Conservation (phyloP, 2,329 filamentous ascomycete species). For the Neospermospora avenae region DNA sequence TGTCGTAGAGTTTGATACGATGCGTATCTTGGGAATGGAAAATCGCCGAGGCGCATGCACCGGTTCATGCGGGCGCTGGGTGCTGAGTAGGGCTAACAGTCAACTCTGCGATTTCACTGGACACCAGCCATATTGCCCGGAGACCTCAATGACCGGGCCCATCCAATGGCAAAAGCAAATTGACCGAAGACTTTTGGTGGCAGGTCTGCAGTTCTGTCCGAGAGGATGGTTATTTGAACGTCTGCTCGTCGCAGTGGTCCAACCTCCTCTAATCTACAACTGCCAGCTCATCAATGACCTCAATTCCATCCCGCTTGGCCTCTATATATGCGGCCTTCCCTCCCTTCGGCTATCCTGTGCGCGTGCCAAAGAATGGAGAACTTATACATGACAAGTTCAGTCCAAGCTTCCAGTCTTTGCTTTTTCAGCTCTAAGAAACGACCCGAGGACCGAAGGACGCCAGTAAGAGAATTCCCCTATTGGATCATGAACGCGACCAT, state of each 20-base stretch:
- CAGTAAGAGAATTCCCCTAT: too few species aligned
- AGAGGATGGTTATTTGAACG: slow-evolving; percentile 25
- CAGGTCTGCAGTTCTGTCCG: slow-evolving; percentile 7
- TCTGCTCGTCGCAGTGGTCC: slow-evolving; percentile 26
- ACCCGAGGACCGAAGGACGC: neutral
- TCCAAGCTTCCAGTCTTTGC: neutral
- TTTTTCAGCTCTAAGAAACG: neutral
- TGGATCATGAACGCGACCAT: neutral
- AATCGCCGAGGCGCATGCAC: slow-evolving; percentile 27
- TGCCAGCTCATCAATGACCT: slow-evolving; percentile 32
- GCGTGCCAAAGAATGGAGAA: neutral
- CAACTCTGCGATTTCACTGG: slow-evolving; percentile 26
- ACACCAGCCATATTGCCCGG: slow-evolving; percentile 17
- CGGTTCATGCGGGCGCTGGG: slow-evolving; percentile 21
- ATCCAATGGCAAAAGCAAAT: slow-evolving; percentile 20
- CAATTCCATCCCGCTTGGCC: slow-evolving; percentile 25
- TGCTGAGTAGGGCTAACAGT: slow-evolving; percentile 25
- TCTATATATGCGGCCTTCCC: slow-evolving; percentile 33
- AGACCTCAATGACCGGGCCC: slow-evolving; percentile 1
- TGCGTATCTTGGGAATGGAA: slow-evolving; percentile 21
- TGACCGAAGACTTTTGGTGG: slow-evolving; percentile 6
- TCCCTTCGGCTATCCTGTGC: slow-evolving; percentile 7
- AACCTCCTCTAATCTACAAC: slow-evolving; percentile 24
- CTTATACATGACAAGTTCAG: neutral
- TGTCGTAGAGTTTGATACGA: slow-evolving; percentile 18